Evolutionary conservation across 2,329 filamentous ascomycete genomes (phyloP), one percentile per base, ranked within the genome.

Genomic region (Rutstroemia sp.): DNA sequence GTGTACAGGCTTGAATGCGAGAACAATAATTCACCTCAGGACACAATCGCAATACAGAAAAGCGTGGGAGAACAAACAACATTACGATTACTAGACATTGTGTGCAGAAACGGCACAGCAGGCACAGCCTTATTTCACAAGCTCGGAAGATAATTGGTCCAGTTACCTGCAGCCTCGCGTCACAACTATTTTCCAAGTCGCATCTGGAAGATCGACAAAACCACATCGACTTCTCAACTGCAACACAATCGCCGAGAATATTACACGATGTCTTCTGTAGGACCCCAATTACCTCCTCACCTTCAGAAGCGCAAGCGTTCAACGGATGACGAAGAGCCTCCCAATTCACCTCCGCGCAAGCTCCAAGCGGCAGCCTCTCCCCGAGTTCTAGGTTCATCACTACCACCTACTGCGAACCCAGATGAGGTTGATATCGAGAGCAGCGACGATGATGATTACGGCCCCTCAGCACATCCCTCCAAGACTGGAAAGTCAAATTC

Each of bases 281-380:
- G 87, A 5, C 87, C 88, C 14, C 77, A 84, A 59, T 71, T 91
- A 23, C 87, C 88, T 12, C 78, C 86, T 4, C 82, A 88, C 60
- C 77, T 87, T 44, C 57, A 80, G 37, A 86, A 86, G 70, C 78
- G 83, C 65, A 85, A 85, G 66, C 80, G 80, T 65, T 77, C 75
- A 4, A 74, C 76, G 42, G 71, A 76, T 49, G 71, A 74, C 49
- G 64, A 62, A 18, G 61, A 71, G 52, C 67, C 69, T 34, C 65
- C 70, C 12, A 66, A 67, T 25, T 73, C 73, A 6, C 77, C 74
- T 39, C 75, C 75, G 4, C 61, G 71, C 53, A 84, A 84, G 64
- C 58, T 72, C 30, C 70, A 64, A 47, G 67, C 66, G 16, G 65
- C 64, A 27, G 58, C 60, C 51, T 54, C 58, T 37, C 59, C 62